Evolutionary conservation across 1,284 basidiomycete species (phyloP), one percentile per base, ranked within the genome.

Genomic region (Boletellus sp.): DNA sequence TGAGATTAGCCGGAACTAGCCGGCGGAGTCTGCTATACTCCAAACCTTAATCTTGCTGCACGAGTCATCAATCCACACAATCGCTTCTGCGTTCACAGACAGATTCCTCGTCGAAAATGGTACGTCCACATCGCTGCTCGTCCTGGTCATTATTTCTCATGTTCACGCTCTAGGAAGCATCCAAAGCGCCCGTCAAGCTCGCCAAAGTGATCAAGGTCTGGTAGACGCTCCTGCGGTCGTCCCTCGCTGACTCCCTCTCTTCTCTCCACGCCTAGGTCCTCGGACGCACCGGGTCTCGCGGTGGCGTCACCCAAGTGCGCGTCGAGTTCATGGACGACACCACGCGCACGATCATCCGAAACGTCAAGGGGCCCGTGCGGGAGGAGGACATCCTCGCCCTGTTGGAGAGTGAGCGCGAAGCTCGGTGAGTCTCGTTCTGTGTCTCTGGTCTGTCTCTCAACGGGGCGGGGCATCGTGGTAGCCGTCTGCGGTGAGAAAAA

Each of bases 291-390:
- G 97, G 97, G 61, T 98, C 96, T 67, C 93, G 97, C 74, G 97
- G 97, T 80, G 95, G 95, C 82, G 95, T 99, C 66, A 99, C 94
- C 61, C 97, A 99, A 82, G 95, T 98, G 74, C 93, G 96, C 64
- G 97, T 99, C 65, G 96, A 99, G 75, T 98, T 99, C 82, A 89
- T 99, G 90, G 96, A 99, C 75, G 96, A 99, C 74, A 86, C 89
- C 50, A 86, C 86, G 64, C 91, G 97, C 66, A 89, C 91, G 61
- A 97, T 99, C 76, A 97, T 99, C 78, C 92, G 96, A 64, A 99
- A 99, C 81, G 97, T 99, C 68, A 99, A 99, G 80, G 97, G 97
- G 24, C 95, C 96, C 60, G 95, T 98, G 61, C 82, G 93, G 64
- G 90, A 93, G 75, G 85, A 95, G 74, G 97, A 99, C 75, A 98